Conservation (phyloP, 768 basidiomycete species). For the Hypsizygus marmoreus region DNA sequence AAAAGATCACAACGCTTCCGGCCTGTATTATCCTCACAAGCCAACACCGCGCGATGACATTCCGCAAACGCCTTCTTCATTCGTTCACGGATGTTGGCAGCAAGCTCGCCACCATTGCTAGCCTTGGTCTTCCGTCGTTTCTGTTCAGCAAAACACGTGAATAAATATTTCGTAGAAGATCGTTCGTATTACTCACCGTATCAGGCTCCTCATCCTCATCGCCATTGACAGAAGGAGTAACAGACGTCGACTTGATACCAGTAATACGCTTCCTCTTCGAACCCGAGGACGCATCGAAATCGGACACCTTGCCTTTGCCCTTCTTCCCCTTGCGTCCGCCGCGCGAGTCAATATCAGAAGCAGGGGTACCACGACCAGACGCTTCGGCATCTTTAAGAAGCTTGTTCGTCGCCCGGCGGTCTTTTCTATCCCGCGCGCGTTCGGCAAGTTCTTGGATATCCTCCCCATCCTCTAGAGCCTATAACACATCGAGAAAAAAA, state of each 20-base stretch:
- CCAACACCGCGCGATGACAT: constrained; percentile 71
- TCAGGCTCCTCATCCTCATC: constrained; percentile 81
- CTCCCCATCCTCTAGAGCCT: constrained; percentile 83
- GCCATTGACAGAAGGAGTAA: constrained; percentile 75
- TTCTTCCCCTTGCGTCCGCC: constrained; percentile 67
- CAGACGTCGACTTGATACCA: constrained; percentile 71
- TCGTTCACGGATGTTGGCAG: constrained; percentile 62
- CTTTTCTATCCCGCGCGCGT: constrained; percentile 63
- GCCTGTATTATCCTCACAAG: constrained; percentile 70
- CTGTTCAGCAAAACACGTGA: constrained; percentile 37
- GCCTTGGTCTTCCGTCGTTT: constrained; percentile 83
- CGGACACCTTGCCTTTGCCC: constrained; percentile 56
- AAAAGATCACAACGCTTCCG: constrained; percentile 87
- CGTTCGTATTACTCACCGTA: constrained; percentile 43
- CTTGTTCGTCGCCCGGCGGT: constrained; percentile 61
- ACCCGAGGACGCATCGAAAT: constrained; percentile 51
- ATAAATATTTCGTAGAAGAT: constrained; percentile 3
- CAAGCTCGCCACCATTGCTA: constrained; percentile 49
- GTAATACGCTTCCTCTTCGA: constrained; percentile 83
- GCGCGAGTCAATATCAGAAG: constrained; percentile 54
- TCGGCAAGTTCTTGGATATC: constrained; percentile 76
- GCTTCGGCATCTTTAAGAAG: constrained; percentile 58
- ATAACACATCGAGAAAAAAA: constrained; percentile 5
- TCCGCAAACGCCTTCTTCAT: constrained; percentile 86
- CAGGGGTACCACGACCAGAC: constrained; percentile 66